These are phyloP conservation scores for Solanum piurae DNA, from an alignment of 257 asterid species.

Conservation along the genomic window DNA sequence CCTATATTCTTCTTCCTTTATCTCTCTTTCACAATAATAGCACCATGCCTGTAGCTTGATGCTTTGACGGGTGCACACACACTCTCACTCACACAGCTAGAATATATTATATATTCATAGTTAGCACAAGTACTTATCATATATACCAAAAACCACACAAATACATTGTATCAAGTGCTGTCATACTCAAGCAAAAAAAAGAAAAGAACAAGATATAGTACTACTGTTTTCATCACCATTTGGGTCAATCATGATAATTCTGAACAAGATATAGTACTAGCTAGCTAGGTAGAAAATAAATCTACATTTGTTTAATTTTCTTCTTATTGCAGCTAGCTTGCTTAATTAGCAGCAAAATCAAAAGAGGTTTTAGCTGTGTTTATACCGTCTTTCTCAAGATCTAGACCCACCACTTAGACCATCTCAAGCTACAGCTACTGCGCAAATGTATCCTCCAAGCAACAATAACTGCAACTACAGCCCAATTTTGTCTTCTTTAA, in stretches of 20 bases:
- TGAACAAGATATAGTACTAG: background rate
- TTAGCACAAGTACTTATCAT: background rate
- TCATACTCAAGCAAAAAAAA: background rate
- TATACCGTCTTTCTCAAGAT: slow-evolving; percentile 6
- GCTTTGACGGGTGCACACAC: background rate
- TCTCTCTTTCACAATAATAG: background rate
- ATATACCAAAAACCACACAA: background rate
- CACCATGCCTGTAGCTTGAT: background rate
- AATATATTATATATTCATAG: background rate
- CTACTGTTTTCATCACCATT: background rate
- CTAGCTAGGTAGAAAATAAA: background rate
- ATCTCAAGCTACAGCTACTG: background rate
- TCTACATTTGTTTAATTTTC: background rate
- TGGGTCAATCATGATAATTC: background rate
- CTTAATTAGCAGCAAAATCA: background rate
- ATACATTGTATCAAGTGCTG: background rate
- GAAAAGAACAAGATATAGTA: background rate
- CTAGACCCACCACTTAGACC: background rate
- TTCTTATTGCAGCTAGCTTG: background rate
- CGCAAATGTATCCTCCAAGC: slow-evolving; percentile 21
- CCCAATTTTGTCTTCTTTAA: background rate
- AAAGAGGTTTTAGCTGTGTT: background rate
- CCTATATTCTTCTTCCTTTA: background rate
- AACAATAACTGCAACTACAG: slow-evolving; percentile 4
- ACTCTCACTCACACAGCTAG: background rate